Base-by-base conservation (phyloP, 2,329 filamentous ascomycete species). In the Curvularia lunata region DNA sequence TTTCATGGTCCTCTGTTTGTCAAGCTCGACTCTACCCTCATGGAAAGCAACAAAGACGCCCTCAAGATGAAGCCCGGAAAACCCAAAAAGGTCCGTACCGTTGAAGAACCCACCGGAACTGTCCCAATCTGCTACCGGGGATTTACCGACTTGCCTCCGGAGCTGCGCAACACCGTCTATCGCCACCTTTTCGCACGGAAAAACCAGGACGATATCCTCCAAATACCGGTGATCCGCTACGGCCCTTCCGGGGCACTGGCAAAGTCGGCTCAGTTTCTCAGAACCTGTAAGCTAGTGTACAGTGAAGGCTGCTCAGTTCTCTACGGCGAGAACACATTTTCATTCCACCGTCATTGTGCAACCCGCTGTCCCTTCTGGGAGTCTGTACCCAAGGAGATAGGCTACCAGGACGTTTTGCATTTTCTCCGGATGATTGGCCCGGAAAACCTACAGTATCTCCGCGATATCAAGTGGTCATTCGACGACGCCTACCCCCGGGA, bases 311-410 rank as follows among this genome's bases (percentile, higher is more conserved):
- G 79, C 41, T 78, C 72, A 28, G 75, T 84, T 37, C 72, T 84
- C 0, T 84, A 84, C 59, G 75, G 79, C n/a, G 78, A 82, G 60
- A 83, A 84, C 61, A 71, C 67, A 2, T 84, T 84, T 68, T 60
- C 72, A 38, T 81, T 84, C 58, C 70, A 74, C 40, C 77, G 77
- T 37, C 77, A 74, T 53, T 63, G 59, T 45, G 60, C 61, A n/a
- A 74, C 65, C 3, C 77, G 80, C 41, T 75, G 63, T 56, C 74
- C 62, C 34, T 82, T 77, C 72, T 82, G 77, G 72, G 74, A 75
- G 34, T 61, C 69, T 2, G 65, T 75, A 18, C 79, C 76, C 56
- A 78, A 75, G 54, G 81, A 83, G 63, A 75, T 83, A 34, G 82
- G 81, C 40, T 84, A 81, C 69, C 77, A 77, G 48, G 78, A 80